phyloP scores from a whole-genome alignment of 2,329 filamentous ascomycete species.

The Claviceps capensis region DNA sequence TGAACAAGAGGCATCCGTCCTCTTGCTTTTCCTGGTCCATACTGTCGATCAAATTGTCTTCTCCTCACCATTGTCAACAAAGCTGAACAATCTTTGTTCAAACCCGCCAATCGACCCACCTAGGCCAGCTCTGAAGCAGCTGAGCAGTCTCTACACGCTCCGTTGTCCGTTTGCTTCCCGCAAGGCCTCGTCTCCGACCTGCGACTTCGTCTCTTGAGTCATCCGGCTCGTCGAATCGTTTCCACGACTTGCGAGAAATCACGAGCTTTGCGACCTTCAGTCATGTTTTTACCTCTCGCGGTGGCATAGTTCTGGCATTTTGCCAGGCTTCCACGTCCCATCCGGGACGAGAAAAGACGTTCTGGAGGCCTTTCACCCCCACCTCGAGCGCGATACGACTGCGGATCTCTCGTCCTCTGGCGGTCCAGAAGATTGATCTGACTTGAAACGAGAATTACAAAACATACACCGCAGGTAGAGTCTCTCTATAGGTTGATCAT shows the following conservation, averaged over 20 bases:
- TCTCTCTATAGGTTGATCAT: slow-evolving; percentile 16
- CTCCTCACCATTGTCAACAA: background rate
- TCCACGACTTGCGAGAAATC: slow-evolving; percentile 12
- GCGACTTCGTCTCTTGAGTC: background rate
- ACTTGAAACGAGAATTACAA: background rate
- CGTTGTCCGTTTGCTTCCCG: slow-evolving; percentile 8
- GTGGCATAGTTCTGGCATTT: slow-evolving; percentile 33
- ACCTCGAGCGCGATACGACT: background rate
- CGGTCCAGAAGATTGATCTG: background rate
- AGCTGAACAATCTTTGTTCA: background rate
- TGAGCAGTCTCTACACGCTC: slow-evolving; percentile 4
- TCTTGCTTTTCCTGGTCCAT: background rate
- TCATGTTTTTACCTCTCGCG: slow-evolving; percentile 32
- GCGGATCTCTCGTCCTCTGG: background rate
- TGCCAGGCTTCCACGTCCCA: slow-evolving; percentile 27
- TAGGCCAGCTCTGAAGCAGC: background rate
- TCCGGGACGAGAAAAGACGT: background rate
- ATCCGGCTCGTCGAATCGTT: background rate
- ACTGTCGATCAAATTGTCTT: background rate
- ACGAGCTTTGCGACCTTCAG: slow-evolving; percentile 19
- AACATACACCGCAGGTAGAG: background rate
- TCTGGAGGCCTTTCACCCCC: background rate
- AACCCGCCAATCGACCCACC: slow-evolving; percentile 2
- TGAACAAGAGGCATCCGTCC: slow-evolving; percentile 2
- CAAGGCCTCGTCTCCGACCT: slow-evolving; percentile 1